These are phyloP conservation scores for Trichoderma asperellum DNA, from an alignment of 2,329 filamentous ascomycete genomes.

Conservation along the genomic window DNA sequence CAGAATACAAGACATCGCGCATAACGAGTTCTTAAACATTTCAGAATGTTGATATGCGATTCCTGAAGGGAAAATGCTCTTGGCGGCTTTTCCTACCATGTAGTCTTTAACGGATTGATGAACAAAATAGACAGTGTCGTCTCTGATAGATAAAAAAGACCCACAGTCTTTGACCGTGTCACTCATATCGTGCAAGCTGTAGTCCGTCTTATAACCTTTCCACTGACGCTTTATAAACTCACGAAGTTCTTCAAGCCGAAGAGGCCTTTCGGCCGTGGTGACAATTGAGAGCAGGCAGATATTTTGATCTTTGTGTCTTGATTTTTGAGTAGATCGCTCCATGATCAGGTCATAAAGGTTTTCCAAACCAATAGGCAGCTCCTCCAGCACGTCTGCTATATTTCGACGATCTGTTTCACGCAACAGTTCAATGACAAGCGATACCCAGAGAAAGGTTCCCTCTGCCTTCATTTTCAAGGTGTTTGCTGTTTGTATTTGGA, in stretches of 20 bases:
- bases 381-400: background rate
- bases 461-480: background rate
- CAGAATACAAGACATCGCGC: background rate
- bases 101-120: constrained; percentile 10
- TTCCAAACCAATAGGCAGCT: background rate
- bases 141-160: background rate
- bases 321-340: background rate
- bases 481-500: background rate
- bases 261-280: background rate
- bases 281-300: background rate
- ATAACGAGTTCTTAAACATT: background rate
- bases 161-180: background rate
- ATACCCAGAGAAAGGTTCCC: background rate
- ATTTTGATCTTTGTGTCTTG: background rate
- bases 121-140: background rate
- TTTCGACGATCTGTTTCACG: background rate
- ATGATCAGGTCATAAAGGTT: background rate
- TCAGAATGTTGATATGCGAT: background rate
- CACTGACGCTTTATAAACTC: background rate
- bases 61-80: background rate
- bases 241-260: background rate
- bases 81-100: background rate
- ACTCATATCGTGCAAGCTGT: background rate
- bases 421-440: background rate
- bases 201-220: background rate